A percentile compares a stretch with the other conserved stretches of the same genome.
These are phyloP conservation scores for Aspergillus thermomutatus DNA, from an alignment of 2,329 filamentous ascomycete species.

Conservation along the genomic window DNA sequence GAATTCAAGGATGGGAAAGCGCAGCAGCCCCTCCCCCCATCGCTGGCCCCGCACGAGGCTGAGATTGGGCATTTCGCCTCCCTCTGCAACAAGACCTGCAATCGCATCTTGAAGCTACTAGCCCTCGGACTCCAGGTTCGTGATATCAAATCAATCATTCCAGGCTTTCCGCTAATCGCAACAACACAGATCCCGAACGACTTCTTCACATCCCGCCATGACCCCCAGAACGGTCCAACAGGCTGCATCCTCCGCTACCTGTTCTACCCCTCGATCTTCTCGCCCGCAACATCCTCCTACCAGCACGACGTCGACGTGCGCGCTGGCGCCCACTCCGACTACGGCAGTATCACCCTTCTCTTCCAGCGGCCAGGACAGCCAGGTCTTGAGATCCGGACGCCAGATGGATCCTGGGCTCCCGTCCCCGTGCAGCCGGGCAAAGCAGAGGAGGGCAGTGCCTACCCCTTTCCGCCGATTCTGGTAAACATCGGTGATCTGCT, in stretches of 20 bases:
- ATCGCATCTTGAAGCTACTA: slow-evolving; percentile 70
- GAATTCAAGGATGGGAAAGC: slow-evolving; percentile 67
- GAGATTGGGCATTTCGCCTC: slow-evolving; percentile 65
- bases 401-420: slow-evolving; percentile 56
- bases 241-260: slow-evolving; percentile 67
- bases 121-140: slow-evolving; percentile 69
- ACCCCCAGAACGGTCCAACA: slow-evolving; percentile 47
- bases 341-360: slow-evolving; percentile 66
- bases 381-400: slow-evolving; percentile 76
- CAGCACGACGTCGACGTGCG: slow-evolving; percentile 64
- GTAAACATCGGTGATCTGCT: slow-evolving; percentile 70
- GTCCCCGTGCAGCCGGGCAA: slow-evolving; percentile 61
- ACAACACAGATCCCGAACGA: slow-evolving; percentile 39
- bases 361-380: slow-evolving; percentile 84
- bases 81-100: slow-evolving; percentile 70
- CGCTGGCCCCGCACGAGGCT: slow-evolving; percentile 57
- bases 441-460: slow-evolving; percentile 45
- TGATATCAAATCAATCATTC: not conserved
- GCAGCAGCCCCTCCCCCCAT: slow-evolving; percentile 71
- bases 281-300: slow-evolving; percentile 40
- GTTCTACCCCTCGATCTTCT: slow-evolving; percentile 62
- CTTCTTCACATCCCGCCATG: slow-evolving; percentile 63
- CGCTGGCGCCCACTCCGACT: slow-evolving; percentile 90
- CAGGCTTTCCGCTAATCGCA: not conserved
- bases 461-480: slow-evolving; percentile 65